A percentile compares a stretch with the other conserved stretches of the same genome.
Conservation (phyloP, 2,329 filamentous ascomycete species). For the Colletotrichum siamense region DNA sequence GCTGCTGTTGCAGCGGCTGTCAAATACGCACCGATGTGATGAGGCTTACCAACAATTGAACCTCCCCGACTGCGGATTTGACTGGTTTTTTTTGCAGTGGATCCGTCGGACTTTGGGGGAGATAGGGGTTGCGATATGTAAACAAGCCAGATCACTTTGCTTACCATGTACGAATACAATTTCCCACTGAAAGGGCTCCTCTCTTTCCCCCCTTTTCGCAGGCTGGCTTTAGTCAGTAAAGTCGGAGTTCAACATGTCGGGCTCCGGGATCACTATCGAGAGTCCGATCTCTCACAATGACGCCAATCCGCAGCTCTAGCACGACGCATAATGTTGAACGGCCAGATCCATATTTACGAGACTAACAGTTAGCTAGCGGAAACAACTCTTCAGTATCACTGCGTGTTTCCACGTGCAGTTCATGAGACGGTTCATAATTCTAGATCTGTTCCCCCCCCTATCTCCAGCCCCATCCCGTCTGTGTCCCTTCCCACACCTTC, state of each 20-base stretch:
- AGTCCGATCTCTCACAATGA: background rate
- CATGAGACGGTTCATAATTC: background rate
- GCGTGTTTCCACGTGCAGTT: background rate
- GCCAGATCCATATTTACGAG: background rate
- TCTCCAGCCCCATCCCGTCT: background rate
- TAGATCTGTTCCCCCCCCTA: background rate
- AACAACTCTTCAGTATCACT: background rate
- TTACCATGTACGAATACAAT: background rate
- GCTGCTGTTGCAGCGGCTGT: background rate
- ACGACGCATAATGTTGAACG: background rate
- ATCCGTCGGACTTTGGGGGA: background rate
- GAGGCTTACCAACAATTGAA: background rate
- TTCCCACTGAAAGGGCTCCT: background rate
- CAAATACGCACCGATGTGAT: background rate
- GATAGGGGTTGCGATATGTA: background rate
- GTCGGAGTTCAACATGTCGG: background rate
- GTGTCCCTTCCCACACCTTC: background rate
- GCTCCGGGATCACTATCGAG: background rate
- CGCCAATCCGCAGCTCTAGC: background rate
- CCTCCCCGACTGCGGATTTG: background rate
- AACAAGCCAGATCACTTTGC: background rate
- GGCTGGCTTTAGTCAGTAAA: background rate
- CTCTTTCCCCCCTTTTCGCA: background rate
- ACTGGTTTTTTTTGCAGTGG: background rate
- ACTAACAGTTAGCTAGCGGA: background rate